Base-by-base conservation (phyloP, 148 eudicot species). In the Vaccinium darrowii region DNA sequence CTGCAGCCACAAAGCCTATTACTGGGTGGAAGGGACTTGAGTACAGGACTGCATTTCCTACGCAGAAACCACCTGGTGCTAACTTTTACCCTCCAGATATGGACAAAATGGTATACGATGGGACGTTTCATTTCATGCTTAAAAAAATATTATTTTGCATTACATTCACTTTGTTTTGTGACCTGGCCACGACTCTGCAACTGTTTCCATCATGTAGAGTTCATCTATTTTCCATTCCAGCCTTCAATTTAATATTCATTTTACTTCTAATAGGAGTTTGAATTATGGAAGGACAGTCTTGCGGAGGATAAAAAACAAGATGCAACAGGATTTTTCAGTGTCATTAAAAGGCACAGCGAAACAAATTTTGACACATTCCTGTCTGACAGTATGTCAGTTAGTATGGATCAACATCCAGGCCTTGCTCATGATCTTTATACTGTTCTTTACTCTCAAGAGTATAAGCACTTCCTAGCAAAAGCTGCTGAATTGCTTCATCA, bases 41-140 rank as follows among this genome's bases (percentile, higher is more conserved):
- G 87, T 96, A 96, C 87, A 93, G 85, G 88, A 78, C 92, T 84
- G 98, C 98, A 63, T 94, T 96, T 88, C 98, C 99, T 69, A 80
- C 86, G 86, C 84, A 56, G 77, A 93, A 92, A 88, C 96, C 99
- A 81, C 88, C 92, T 74, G 95, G 97, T 81, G 98, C 99, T 84
- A 93, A 93, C 84, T 96, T 96, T 82, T 96, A 96, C 78, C 99
- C 99, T 82, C 89, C 95, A 82, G 98, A 96, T 84, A 96, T 96
- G 99, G 97, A 95, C 85, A 94, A 92, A 90, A 89, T 76, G 98
- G 99, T 96, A 91, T 47, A 21, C 39, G 80, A 54, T 79, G 19
- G 60, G 78, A 33, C 33, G 53, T 76, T 81, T 80, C 67, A 51
- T 39, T 79, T 43, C 27, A 19, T 47, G 71, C 74, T 80, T 80